Conservation (phyloP, 345 rosid species). For the Combretum micranthum region DNA sequence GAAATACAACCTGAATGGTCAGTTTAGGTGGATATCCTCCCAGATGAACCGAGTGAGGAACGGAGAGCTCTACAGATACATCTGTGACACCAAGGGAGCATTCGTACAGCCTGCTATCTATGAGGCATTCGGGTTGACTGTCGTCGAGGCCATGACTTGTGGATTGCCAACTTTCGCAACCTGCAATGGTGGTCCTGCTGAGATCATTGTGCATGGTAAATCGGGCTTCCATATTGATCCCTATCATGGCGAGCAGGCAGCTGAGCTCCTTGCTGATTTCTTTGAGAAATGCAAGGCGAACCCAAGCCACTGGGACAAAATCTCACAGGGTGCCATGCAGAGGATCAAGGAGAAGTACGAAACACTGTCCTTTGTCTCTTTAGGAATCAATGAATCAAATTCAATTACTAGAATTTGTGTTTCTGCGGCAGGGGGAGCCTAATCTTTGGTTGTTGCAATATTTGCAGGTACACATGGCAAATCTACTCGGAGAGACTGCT, state of each 20-base stretch:
- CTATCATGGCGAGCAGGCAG: slow-evolving; percentile 86
- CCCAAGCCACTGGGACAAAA: slow-evolving; percentile 64
- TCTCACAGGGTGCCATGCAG: slow-evolving; percentile 69
- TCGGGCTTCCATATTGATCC: slow-evolving; percentile 95
- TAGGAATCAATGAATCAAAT: neutral
- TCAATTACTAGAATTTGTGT: too few relatives aligned
- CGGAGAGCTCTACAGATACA: slow-evolving; percentile 77
- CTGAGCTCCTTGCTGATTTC: slow-evolving; percentile 63
- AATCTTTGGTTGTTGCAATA: too few relatives aligned
- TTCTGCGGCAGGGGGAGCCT: too few relatives aligned
- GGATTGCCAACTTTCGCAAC: slow-evolving; percentile 90
- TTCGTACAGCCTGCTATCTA: slow-evolving; percentile 89
- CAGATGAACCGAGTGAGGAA: slow-evolving; percentile 89
- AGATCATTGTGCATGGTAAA: slow-evolving; percentile 85
- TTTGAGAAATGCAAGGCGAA: slow-evolving; percentile 68
- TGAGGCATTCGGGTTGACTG: slow-evolving; percentile 89
- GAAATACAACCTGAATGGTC: slow-evolving; percentile 67
- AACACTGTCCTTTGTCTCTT: neutral
- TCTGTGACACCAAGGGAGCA: slow-evolving; percentile 78
- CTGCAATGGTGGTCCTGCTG: slow-evolving; percentile 94
- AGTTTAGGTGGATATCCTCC: slow-evolving; percentile 88
- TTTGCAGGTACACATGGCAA: slow-evolving; percentile 78
- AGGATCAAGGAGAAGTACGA: slow-evolving; percentile 83
- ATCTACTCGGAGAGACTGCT: slow-evolving; percentile 85
- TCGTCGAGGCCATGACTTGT: slow-evolving; percentile 91